Evolutionary conservation across 768 basidiomycete species (phyloP), one percentile per base, ranked within the genome.

Genomic region (Strobilomyces dryophilus): DNA sequence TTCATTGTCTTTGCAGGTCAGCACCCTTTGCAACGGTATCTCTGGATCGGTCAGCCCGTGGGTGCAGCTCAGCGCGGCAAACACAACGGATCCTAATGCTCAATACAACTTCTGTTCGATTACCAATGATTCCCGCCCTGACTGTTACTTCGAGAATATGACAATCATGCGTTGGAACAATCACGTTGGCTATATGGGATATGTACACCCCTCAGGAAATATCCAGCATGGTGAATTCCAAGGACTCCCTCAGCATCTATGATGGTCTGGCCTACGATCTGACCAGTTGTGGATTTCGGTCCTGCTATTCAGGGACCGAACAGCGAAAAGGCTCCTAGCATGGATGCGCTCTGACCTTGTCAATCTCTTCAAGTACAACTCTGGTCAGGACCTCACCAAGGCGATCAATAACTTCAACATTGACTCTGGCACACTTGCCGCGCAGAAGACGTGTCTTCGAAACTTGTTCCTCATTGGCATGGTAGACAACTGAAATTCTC

Each of bases 91-190:
- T 56, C 64, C 73, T 15, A 89, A 94, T 62, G 76, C 87, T 0
- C 76, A 83, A 61, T 99, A 98, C 67, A 95, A 99, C 67, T 99
- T 99, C 82, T 89, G 95, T 17, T 85, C 85, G 0, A 85, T 77
- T 65, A 87, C 85, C 34, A 88, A 85, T 54, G 95, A 98, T 64
- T 87, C 87, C 0, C 83, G 97, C 9, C 95, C 97, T 0, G 97
- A 99, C 66, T 99, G 97, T 97, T 99, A 98, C 70, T 94, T 89
- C 58, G 89, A 98, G 73, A 78, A 76, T 54, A 98, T 98, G 97
- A 89, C 90, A 3, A 69, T 81, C 65, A 86, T 99, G 87, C 89
- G 97, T 8, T 97, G 87, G 76, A 86, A 83, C 49, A 83, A 83
- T 60, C 89, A 95, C 36, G 80, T 84, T 36, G 97, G 97, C 0